Evolutionary conservation across 2,329 filamentous ascomycete genomes (phyloP).

Genomic region (Aureobasidium sp.): DNA sequence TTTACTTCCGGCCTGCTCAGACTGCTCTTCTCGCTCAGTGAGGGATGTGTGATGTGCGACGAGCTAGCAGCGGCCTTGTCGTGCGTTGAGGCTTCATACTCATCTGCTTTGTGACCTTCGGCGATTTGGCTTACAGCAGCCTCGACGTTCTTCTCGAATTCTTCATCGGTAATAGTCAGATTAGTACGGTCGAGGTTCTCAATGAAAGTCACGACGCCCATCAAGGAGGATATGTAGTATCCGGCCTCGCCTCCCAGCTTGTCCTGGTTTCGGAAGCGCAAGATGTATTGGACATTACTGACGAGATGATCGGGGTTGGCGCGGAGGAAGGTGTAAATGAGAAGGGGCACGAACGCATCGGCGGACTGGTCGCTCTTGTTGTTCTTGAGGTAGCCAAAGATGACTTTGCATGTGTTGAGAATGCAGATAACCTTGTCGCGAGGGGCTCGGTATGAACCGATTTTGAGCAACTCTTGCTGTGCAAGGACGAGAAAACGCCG

Average conservation of each 20-base stretch:
- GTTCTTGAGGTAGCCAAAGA: conserved; percentile 90
- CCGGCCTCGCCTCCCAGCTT: conserved; percentile 96
- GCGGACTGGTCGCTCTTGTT: conserved; percentile 90
- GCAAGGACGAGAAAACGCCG: conserved; percentile 81
- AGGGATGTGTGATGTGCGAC: conserved; percentile 23
- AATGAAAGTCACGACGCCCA: conserved; percentile 93
- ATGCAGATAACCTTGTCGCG: conserved; percentile 98
- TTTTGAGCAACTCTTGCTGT: conserved; percentile 91
- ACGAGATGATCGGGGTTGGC: conserved; percentile 93
- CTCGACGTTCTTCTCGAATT: conserved; percentile 96
- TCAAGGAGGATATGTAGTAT: conserved; percentile 92
- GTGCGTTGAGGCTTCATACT: conserved; percentile 34
- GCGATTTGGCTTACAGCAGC: conserved; percentile 91
- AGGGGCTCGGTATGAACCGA: conserved; percentile 93
- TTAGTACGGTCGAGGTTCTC: conserved; percentile 93
- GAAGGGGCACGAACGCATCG: conserved; percentile 87
- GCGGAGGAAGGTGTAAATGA: conserved; percentile 93
- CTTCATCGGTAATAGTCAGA: conserved; percentile 85
- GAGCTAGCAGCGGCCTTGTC: conserved; percentile 24
- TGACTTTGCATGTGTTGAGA: conserved; percentile 97
- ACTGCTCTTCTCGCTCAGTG: conserved; percentile 42
- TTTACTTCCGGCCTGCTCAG: conserved; percentile 51
- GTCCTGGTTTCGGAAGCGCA: conserved; percentile 94
- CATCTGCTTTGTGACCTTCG: conserved; percentile 66
- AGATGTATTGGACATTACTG: conserved; percentile 96